Evolutionary conservation across 805 yeast species (phyloP).

Genomic region (Candida nitratophila): DNA sequence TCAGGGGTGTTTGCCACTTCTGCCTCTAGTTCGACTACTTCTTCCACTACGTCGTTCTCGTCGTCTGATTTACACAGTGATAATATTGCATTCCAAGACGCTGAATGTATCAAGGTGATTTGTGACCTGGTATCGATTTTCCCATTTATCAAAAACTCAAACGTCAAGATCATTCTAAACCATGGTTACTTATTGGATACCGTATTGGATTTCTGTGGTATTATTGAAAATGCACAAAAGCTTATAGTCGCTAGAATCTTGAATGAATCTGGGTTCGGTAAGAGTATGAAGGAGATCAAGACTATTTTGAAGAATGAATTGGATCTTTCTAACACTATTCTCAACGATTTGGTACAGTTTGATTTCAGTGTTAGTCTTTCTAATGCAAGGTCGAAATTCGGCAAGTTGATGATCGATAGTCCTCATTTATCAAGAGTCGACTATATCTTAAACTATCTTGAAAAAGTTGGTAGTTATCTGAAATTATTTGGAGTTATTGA

Average conservation of each 20-base stretch:
- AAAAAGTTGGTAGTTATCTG: conserved; percentile 47
- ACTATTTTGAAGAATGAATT: conserved; percentile 48
- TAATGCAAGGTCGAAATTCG: conserved; percentile 53
- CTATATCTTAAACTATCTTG: conserved; percentile 53
- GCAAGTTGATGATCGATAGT: conserved; percentile 67
- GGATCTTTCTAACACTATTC: conserved; percentile 71
- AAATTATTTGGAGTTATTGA: conserved; percentile 48
- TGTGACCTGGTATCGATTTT: conserved; percentile 63
- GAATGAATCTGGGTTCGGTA: conserved; percentile 71
- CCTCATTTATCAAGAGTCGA: conserved; percentile 57
- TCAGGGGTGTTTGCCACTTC: too few species aligned
- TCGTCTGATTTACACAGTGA: conserved; percentile 12
- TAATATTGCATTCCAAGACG: conserved; percentile 60
- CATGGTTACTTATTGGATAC: conserved; percentile 77
- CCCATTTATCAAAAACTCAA: conserved; percentile 58
- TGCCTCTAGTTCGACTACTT: background rate
- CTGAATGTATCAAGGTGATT: conserved; percentile 78
- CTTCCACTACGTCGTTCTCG: background rate
- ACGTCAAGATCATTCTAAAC: conserved; percentile 58
- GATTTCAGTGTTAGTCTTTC: conserved; percentile 70
- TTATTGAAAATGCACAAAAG: conserved; percentile 61
- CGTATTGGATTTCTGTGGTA: conserved; percentile 73
- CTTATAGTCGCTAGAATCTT: conserved; percentile 60
- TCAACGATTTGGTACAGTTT: conserved; percentile 75
- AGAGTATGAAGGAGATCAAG: conserved; percentile 52